phyloP scores from a whole-genome alignment of 2,329 filamentous ascomycete species.

The Basipetospora chlamydospora region DNA sequence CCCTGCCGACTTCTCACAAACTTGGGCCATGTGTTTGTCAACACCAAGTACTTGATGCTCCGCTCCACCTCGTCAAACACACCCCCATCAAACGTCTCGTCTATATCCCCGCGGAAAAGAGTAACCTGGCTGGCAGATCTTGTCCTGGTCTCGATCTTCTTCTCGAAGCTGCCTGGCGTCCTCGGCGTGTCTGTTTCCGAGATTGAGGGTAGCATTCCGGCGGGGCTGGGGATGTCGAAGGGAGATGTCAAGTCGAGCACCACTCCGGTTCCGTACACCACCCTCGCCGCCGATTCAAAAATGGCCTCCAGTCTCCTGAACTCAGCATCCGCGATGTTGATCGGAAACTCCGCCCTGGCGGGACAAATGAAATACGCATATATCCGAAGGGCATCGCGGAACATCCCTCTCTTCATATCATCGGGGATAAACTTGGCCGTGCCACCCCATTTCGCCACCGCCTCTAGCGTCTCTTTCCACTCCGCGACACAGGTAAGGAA shows the following conservation, averaged over 20 bases:
- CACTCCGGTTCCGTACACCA: conserved; percentile 24
- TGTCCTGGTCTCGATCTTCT: not conserved
- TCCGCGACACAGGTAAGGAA: conserved; percentile 44
- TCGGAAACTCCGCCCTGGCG: conserved; percentile 47
- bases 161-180: not conserved
- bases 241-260: conserved; percentile 27
- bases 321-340: conserved; percentile 48
- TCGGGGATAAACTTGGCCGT: conserved; percentile 12
- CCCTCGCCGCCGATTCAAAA: conserved; percentile 39
- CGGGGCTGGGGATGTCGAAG: conserved; percentile 18
- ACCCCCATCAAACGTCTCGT: conserved; percentile 29
- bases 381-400: conserved; percentile 43
- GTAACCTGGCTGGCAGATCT: conserved; percentile 9
- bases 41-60: conserved; percentile 51
- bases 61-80: conserved; percentile 45
- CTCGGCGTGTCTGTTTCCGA: conserved; percentile 1
- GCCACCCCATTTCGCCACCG: no score
- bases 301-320: conserved; percentile 37
- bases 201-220: no score
- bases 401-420: conserved; percentile 32
- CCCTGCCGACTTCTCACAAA: conserved; percentile 28
- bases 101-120: conserved; percentile 26
- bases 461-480: no score
- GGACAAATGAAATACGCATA: conserved; percentile 47
- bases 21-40: conserved; percentile 55